Evolutionary conservation across 2,329 filamentous ascomycete species (phyloP), one percentile per base, ranked within the genome.

Genomic region (Botryotinia calthae): DNA sequence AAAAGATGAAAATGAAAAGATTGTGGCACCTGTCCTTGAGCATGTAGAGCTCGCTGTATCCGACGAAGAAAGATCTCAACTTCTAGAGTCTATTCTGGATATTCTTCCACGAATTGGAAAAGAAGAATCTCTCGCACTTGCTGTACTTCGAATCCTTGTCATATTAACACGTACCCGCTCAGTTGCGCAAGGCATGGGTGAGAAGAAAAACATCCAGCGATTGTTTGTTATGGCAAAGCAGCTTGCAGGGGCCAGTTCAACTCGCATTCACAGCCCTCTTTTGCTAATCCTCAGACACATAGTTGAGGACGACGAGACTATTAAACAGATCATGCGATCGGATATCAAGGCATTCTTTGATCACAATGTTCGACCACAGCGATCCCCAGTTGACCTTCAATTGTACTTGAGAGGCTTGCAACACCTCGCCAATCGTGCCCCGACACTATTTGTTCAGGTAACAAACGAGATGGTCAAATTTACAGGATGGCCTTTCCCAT

Each of bases 151-250:
- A 58, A 89, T 97, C 20, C 84, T 99, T 48, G 93, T 97, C 44
- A 94, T 98, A 74, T 85, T 99, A 44, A 98, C 96, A 1, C 89
- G 97, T 34, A 88, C 89, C 74, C 91, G 94, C 68, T 85, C 88
- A 22, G 86, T 97, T 74, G 95, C 96, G 2, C 87, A 89, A 76
- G 85, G 87, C 62, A 87, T 98, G 64, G 93, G 93, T 8, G 92
- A 97, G 80, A 97, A 94, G 84, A 92, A 91, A 80, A 97, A 97
- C 78, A 86, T 99, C 66, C 93, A 96, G 79, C 89, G 94, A 42
- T 85, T 99, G 34, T 98, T 99, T 82, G 88, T 98, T 69, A 97
- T 98, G 93, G 90, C 95, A 73, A 97, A 97, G 81, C 95, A 98
- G 81, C 88, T 98, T 73, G 91, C 93, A 31, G 93, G 92, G 40